Evolutionary conservation across 2,329 filamentous ascomycete species (phyloP).

Genomic region (Graphilbum fragrans): DNA sequence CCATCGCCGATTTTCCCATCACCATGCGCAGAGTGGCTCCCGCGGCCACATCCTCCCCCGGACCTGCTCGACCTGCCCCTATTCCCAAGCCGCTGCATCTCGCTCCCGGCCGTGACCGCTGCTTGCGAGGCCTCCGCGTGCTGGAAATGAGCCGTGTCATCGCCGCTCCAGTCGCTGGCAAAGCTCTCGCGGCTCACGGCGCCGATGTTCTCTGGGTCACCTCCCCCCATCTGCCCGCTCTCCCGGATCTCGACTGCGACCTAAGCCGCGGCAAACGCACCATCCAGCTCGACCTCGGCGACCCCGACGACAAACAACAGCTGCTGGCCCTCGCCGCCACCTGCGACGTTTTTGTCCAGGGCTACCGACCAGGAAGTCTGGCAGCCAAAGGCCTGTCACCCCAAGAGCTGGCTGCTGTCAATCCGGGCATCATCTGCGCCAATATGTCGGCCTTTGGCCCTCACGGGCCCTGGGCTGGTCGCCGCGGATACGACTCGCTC

Average conservation of each 20-base stretch:
- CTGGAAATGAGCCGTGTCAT: conserved; percentile 35
- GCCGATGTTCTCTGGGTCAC: conserved; percentile 32
- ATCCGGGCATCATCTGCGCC: conserved; percentile 33
- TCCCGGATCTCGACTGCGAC: conserved; percentile 23
- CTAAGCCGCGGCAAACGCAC: conserved; percentile 32
- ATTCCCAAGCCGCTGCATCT: neutral
- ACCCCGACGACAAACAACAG: conserved; percentile 32
- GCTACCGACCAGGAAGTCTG: conserved; percentile 28
- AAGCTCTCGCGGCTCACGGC: conserved; percentile 27
- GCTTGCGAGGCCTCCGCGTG: conserved; percentile 26
- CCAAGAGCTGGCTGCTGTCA: conserved; percentile 10
- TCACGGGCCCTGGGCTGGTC: conserved; percentile 15
- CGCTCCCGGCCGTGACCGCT: neutral
- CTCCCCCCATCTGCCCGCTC: conserved; percentile 25
- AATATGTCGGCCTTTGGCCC: conserved; percentile 41
- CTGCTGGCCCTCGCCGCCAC: conserved; percentile 35
- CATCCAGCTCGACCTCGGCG: conserved; percentile 31
- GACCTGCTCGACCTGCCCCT: too few species aligned
- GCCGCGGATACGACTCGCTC: conserved; percentile 2
- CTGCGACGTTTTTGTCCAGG: conserved; percentile 40
- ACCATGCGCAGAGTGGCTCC: conserved; percentile 14
- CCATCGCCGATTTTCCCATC: conserved; percentile 33
- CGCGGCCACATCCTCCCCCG: neutral
- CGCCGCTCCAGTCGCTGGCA: conserved; percentile 28
- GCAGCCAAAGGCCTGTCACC: neutral